Percentiles rank a stretch among this genome's conserved stretches.
Evolutionary conservation across 2,329 filamentous ascomycete species (phyloP).

Genomic region (Lecanicillium sp.): DNA sequence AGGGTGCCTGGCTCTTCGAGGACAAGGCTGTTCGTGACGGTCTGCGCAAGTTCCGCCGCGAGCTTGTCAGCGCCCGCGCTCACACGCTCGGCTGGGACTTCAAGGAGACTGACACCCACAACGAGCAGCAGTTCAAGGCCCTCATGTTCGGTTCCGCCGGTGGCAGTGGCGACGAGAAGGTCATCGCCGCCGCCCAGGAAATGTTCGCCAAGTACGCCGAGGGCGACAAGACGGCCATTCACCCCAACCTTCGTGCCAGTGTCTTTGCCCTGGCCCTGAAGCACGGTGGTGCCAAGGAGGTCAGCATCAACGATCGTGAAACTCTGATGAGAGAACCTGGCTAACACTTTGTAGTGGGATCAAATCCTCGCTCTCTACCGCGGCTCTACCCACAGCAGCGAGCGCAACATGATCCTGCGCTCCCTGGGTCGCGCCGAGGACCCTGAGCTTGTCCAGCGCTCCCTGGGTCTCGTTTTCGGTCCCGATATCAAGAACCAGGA

Average conservation of each 20-base stretch:
- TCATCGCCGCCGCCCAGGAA: constrained; percentile 75
- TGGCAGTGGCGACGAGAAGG: constrained; percentile 68
- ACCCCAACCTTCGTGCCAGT: constrained; percentile 83
- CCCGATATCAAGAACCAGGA: constrained; percentile 90
- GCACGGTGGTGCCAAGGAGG: constrained; percentile 70
- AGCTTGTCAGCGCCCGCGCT: constrained; percentile 70
- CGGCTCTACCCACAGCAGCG: constrained; percentile 61
- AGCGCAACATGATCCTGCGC: constrained; percentile 87
- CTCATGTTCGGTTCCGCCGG: constrained; percentile 84
- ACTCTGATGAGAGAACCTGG: constrained; percentile 12
- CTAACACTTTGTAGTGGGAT: constrained; percentile 54
- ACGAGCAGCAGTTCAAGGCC: constrained; percentile 90
- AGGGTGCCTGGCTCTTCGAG: constrained; percentile 76
- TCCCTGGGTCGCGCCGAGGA: constrained; percentile 72
- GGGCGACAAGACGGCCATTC: constrained; percentile 75
- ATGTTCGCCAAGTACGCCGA: constrained; percentile 83
- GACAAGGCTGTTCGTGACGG: constrained; percentile 66
- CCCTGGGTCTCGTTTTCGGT: constrained; percentile 67
- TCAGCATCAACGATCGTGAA: constrained; percentile 39
- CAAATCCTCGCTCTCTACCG: constrained; percentile 69
- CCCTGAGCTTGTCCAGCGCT: constrained; percentile 74
- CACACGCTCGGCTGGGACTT: constrained; percentile 88
- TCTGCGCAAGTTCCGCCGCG: constrained; percentile 75
- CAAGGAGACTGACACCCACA: constrained; percentile 75
- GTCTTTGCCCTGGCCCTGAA: constrained; percentile 82